Evolutionary conservation across 805 yeast species (phyloP), one percentile per base, ranked within the genome.

Genomic region (Nakazawaea molendinolei): DNA sequence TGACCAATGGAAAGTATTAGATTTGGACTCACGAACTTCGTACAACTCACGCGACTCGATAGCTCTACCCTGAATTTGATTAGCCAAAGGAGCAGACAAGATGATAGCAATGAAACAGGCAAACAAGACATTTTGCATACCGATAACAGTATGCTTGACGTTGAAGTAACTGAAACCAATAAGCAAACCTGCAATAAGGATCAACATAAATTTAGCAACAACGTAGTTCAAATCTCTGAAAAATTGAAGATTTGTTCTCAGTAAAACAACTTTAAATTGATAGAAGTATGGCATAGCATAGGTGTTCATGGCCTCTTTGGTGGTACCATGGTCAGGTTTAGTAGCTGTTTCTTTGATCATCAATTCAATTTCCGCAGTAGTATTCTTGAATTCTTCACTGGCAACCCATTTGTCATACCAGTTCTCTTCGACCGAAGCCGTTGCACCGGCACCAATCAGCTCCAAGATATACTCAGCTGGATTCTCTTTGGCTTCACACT

Each of bases 131-230:
- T 74, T 70, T 53, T 74, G 81, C 57, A 74, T 56, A 23, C 80
- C 80, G 32, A 61, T 60, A 13, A 65, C 44, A 19, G 69, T 55
- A 29, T 57, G 53, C 34, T 69, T 69, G 21, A 76, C 70, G 47
- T 74, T 64, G 64, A 65, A 81, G 58, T 78, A 84, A 0, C 80
- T 65, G 55, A 84, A 84, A 28, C 95, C 94, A 43, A 78, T 71
- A 52, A 79, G 77, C 13, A 83, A 50, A 26, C 85, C 75, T 31
- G 76, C 65, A 13, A 70, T 52, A 23, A 67, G 52, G 43, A 61
- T 60, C 45, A 48, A 38, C 15, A 65, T 61, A 17, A 75, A 46
- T 59, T 82, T 84, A 24, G 90, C 65, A 55, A 67, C 63, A 44
- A 82, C 67, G 52, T 82, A 81, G 19, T 61, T 51, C 5, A 79